Evolutionary conservation across 2,329 filamentous ascomycete species (phyloP), one percentile per base, ranked within the genome.

Genomic region (Sphaerulina vaccinii): DNA sequence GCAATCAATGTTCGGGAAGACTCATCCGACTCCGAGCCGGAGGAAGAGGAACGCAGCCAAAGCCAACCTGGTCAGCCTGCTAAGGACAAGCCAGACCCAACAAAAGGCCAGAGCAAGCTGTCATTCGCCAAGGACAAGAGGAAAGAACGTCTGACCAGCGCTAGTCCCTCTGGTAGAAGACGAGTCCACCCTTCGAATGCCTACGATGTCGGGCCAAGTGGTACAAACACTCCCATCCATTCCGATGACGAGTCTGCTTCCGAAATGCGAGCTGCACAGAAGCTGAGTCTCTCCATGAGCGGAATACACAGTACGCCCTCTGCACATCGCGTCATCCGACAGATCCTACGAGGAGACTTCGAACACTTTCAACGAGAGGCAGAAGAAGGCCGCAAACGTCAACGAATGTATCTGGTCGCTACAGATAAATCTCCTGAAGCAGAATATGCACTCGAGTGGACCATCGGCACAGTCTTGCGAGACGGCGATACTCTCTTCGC

Each of bases 361-460:
- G 74, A 75, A 43, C 81, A 83, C 61, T 85, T 95, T 59, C 84
- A 87, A 37, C 80, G 86, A 59, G 84, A 91, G 64, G 88, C 88
- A 0, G 85, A 91, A 51, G 86, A 89, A 10, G 88, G 90, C 46
- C 79, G 88, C 43, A 83, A 88, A 43, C 83, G 88, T 47, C 81
- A 92, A 55, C 82, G 93, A 47, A 95, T 93, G 64, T 99, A 97
- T 67, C 75, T 99, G 13, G 90, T 96, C n/a, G 92, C 93, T 2
- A 96, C 90, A 0, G 93, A 99, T 70, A 75, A 97, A 3, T 96
- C 91, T 61, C 88, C 93, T 32, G 93, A 99, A 73, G 91, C 92
- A 3, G 88, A 89, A 5, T 95, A 97, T 69, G 93, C 93, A 1
- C 78, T 99, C 24, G 93, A 99, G 70, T 99, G 93, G 93, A 93